phyloP scores from a whole-genome alignment of 2,329 filamentous ascomycete genomes.

The Botrytis tulipae region DNA sequence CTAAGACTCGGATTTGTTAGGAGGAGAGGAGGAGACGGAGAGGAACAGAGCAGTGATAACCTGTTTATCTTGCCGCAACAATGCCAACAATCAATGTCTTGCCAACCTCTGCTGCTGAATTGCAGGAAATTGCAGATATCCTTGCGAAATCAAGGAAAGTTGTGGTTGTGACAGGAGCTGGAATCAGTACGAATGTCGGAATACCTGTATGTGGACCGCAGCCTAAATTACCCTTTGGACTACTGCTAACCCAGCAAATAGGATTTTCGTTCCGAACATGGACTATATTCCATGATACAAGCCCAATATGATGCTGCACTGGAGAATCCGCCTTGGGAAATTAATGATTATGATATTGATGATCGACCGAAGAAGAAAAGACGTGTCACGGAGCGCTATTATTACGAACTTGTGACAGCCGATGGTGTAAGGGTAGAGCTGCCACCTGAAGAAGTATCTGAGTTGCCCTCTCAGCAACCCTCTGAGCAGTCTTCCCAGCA shows the following conservation, averaged over 20 bases:
- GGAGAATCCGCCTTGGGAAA: constrained; percentile 43
- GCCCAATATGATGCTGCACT: constrained; percentile 57
- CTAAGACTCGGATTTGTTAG: neutral
- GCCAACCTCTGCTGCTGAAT: constrained; percentile 34
- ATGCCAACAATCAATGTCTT: constrained; percentile 39
- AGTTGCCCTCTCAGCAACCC: neutral
- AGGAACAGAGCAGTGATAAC: neutral
- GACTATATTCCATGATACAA: constrained; percentile 70
- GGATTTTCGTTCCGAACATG: constrained; percentile 72
- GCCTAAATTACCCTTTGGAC: constrained; percentile 1
- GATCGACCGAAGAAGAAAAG: constrained; percentile 38
- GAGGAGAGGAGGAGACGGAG: neutral
- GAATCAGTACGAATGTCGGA: constrained; percentile 73
- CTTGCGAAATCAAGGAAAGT: constrained; percentile 65
- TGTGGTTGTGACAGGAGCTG: constrained; percentile 70
- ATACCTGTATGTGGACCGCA: constrained; percentile 58
- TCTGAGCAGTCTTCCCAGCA: constrained; percentile 7
- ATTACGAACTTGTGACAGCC: constrained; percentile 36
- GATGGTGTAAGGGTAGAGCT: constrained; percentile 33
- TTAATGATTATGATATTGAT: constrained; percentile 38
- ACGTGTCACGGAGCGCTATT: constrained; percentile 33
- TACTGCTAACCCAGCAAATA: constrained; percentile 38
- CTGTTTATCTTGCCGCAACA: neutral
- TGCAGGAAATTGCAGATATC: constrained; percentile 65
- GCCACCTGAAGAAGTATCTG: constrained; percentile 11